These are phyloP conservation scores for Hyaloperonospora brassicae DNA, from an alignment of 352 stramenopile genomes.

Conservation along the genomic window DNA sequence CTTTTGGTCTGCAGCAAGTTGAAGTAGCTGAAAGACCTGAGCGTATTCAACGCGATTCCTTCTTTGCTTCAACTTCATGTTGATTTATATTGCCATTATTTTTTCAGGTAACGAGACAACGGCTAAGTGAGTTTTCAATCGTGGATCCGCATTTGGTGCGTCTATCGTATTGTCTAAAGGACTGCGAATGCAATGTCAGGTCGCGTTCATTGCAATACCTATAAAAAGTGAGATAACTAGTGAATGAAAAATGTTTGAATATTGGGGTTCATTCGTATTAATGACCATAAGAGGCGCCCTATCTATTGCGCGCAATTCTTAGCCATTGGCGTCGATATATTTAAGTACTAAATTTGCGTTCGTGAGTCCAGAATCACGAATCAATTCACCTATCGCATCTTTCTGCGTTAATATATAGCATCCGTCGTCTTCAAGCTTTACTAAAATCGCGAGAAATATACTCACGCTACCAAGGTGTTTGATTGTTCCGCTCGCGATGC, in stretches of 20 bases:
- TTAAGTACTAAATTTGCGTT: neutral
- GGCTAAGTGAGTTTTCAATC: slow-evolving; percentile 11
- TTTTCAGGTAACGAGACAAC: too few species aligned
- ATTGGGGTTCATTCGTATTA: neutral
- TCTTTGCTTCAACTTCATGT: neutral
- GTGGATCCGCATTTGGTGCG: neutral
- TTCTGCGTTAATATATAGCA: neutral
- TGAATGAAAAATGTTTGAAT: neutral
- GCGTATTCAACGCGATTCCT: neutral
- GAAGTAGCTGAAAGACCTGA: neutral
- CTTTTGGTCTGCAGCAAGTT: neutral
- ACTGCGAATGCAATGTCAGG: slow-evolving; percentile 24
- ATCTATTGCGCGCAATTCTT: too few species aligned
- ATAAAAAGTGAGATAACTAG: neutral
- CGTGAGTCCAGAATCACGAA: neutral
- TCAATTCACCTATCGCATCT: neutral
- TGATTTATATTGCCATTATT: too few species aligned
- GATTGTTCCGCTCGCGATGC: neutral
- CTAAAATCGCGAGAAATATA: neutral
- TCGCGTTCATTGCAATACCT: slow-evolving; percentile 10
- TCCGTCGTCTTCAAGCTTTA: neutral
- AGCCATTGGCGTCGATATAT: neutral
- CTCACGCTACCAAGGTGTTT: neutral
- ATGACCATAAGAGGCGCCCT: neutral
- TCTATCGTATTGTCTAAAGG: slow-evolving; percentile 7